Evolutionary conservation across 2,329 filamentous ascomycete species (phyloP).

Genomic region (Lasiodiplodia hormozganensis): DNA sequence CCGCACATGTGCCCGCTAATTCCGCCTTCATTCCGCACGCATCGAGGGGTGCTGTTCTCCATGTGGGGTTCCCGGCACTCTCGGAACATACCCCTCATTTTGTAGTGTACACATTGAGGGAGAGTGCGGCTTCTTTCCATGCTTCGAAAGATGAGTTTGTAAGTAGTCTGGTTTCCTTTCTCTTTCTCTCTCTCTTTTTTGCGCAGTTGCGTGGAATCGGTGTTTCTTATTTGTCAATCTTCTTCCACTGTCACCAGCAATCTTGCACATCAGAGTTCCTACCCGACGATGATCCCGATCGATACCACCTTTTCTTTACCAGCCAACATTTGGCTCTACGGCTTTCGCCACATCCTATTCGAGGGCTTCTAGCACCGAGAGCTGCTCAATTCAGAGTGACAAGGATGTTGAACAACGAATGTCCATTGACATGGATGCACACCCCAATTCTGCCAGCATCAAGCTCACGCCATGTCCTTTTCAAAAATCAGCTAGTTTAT

Average conservation of each 20-base stretch:
- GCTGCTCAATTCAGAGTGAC: too few relatives aligned
- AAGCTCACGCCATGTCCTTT: background rate
- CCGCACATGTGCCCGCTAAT: background rate
- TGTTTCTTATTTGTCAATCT: too few relatives aligned
- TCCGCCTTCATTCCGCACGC: slow-evolving; percentile 1
- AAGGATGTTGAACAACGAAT: too few relatives aligned
- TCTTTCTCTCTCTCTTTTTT: background rate
- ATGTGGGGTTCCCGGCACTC: background rate
- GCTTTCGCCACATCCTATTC: too few relatives aligned
- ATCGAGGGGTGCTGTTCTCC: background rate
- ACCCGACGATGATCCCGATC: background rate
- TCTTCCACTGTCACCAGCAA: background rate
- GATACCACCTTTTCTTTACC: background rate
- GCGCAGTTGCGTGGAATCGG: too few relatives aligned
- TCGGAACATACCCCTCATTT: background rate
- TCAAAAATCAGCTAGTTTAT: background rate
- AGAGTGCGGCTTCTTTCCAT: background rate
- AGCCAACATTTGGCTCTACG: background rate
- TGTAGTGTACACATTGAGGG: too few relatives aligned
- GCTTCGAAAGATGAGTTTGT: background rate
- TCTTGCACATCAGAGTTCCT: background rate
- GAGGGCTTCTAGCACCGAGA: too few relatives aligned
- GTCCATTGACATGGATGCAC: too few relatives aligned
- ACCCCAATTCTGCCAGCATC: background rate
- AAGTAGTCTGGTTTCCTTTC: background rate